Evolutionary conservation across 225 moss, liverwort and hornwort species (phyloP).

Genomic region (Polytrichum formosum): DNA sequence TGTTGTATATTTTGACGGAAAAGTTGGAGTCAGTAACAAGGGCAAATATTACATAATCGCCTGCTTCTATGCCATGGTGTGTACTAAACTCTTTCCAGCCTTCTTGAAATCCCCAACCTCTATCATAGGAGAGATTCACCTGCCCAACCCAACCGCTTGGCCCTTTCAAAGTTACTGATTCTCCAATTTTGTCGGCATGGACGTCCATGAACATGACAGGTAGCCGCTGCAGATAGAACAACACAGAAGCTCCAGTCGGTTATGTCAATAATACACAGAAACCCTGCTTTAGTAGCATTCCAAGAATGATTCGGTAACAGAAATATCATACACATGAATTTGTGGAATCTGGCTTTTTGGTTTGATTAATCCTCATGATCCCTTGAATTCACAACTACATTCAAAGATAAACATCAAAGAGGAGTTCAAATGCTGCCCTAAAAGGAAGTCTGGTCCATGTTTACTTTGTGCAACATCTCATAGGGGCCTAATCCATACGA

Average conservation of each 20-base stretch:
- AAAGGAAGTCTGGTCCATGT: too few relatives aligned
- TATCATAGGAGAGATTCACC: constrained; percentile 29
- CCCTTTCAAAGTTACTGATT: constrained; percentile 38
- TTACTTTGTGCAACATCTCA: too few relatives aligned
- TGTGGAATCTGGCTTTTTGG: not conserved
- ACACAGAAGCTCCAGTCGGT: not conserved
- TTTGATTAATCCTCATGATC: too few relatives aligned
- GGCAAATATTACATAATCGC: constrained; percentile 38
- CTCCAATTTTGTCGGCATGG: constrained; percentile 34
- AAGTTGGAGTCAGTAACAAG: constrained; percentile 42
- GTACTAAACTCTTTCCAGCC: constrained; percentile 45
- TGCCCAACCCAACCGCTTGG: constrained; percentile 47
- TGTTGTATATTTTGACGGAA: constrained; percentile 39
- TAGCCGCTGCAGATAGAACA: constrained; percentile 32
- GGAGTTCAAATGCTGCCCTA: too few relatives aligned
- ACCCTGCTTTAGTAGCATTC: too few relatives aligned
- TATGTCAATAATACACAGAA: too few relatives aligned
- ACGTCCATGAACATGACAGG: constrained; percentile 44
- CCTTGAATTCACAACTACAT: too few relatives aligned
- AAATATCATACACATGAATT: not conserved
- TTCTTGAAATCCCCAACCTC: constrained; percentile 40
- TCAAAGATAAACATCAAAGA: too few relatives aligned
- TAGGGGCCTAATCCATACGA: too few relatives aligned
- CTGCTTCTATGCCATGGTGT: constrained; percentile 37
- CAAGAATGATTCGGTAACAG: not conserved